A percentile compares a stretch with the other conserved stretches of the same genome.
Evolutionary conservation across 257 asterid species (phyloP).

Genomic region (Jasminum sambac): DNA sequence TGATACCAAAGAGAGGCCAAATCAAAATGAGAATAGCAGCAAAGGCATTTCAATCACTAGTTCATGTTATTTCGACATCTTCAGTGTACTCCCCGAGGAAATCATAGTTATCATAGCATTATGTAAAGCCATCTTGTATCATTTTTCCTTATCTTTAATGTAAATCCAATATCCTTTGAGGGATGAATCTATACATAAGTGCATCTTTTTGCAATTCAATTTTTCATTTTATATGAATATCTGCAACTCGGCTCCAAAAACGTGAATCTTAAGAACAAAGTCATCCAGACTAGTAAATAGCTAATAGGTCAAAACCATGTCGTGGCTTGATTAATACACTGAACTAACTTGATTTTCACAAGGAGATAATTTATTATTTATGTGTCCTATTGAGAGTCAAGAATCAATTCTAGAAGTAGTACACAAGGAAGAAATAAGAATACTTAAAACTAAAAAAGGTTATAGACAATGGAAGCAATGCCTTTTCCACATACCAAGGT

Average conservation of each 20-base stretch:
- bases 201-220: too few species aligned
- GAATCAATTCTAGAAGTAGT: conserved; percentile 36
- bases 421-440: conserved; percentile 29
- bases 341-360: neutral
- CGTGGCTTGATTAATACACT: neutral
- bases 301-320: neutral
- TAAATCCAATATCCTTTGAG: neutral
- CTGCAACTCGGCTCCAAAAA: neutral
- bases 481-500: conserved; percentile 35
- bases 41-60: conserved; percentile 48
- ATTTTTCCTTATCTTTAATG: neutral
- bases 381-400: neutral
- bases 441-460: conserved; percentile 13
- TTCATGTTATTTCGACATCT: conserved; percentile 30
- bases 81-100: conserved; percentile 36
- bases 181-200: neutral
- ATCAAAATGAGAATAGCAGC: conserved; percentile 62
- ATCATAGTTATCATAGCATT: conserved; percentile 27
- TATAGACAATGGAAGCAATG: conserved; percentile 26
- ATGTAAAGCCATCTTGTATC: neutral
- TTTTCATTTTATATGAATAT: neutral
- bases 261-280: neutral
- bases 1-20: conserved; percentile 58
- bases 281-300: neutral
- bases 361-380: neutral